Evolutionary conservation across 345 rosid species (phyloP).

Genomic region (Gossypium ekmanianum): DNA sequence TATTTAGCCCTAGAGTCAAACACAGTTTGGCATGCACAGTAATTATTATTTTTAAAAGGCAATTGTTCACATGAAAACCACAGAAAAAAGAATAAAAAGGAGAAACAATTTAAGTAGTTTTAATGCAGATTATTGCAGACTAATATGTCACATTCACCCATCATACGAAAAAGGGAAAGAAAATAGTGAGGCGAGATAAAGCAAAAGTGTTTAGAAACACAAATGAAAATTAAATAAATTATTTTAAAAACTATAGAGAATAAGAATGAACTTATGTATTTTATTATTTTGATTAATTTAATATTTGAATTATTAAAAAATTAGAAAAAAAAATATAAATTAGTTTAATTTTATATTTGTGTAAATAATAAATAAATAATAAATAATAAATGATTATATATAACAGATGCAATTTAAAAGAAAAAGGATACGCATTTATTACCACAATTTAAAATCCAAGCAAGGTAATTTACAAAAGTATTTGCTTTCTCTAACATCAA

Average conservation of each 20-base stretch:
- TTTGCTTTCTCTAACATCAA: not conserved
- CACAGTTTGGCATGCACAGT: not conserved
- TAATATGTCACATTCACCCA: not conserved
- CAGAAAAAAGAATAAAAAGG: not conserved
- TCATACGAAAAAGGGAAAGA: not conserved
- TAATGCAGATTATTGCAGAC: not conserved
- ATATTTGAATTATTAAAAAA: too few relatives aligned
- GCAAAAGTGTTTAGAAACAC: not conserved
- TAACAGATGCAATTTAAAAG: not conserved
- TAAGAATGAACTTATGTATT: too few relatives aligned
- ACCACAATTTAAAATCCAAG: not conserved
- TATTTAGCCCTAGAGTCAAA: not conserved
- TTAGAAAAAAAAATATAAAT: too few relatives aligned
- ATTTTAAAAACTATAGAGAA: too few relatives aligned
- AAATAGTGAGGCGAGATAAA: not conserved
- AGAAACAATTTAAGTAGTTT: not conserved
- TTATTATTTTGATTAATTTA: too few relatives aligned
- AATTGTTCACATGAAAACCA: not conserved
- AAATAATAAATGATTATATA: too few relatives aligned
- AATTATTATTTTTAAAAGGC: not conserved
- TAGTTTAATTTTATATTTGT: too few relatives aligned
- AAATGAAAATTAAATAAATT: too few relatives aligned
- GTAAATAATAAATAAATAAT: too few relatives aligned
- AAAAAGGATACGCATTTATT: not conserved
- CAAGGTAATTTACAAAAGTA: not conserved